Evolutionary conservation across 2,329 filamentous ascomycete genomes (phyloP), one percentile per base, ranked within the genome.

Genomic region (Aspergillus tamarii): DNA sequence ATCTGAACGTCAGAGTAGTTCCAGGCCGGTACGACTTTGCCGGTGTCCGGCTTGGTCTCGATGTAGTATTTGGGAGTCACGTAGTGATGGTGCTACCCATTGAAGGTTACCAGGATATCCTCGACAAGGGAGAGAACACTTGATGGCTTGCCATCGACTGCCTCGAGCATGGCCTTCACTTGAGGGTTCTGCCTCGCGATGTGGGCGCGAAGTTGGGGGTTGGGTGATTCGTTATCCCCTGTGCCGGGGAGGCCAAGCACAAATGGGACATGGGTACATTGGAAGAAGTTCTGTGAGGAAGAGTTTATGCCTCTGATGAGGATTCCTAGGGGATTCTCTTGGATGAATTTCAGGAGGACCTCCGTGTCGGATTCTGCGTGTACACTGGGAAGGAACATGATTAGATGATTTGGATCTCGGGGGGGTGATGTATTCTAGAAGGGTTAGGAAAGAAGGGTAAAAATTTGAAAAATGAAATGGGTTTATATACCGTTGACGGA

Each of bases 11-110:
- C 87, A 0, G 86, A 81, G 69, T 91, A 91, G 74, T 91, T 88
- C 89, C 89, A 91, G 0, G 89, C 91, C 0, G 88, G 88, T 4
- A 89, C 89, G 0, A 90, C 88, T 68, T 91, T 91, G 14, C 84
- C 88, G 0, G 84, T 88, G 0, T 70, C 73, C 0, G 88, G 88
- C 72, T 91, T 91, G 0, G 89, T 90, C 66, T 87, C 82, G 14
- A 77, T 81, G 77, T 91, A 91, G 76, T 90, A 91, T 65, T 89
- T 88, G 0, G 89, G 87, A 0, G 89, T 90, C 6, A 91, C 84
- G 68, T 91, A 91, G 75, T 89, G 86, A 45, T 90, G 84, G 1
- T 80, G 73, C 0, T 83, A 79, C 0, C 81, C 82, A 52, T 82
- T 90, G 80, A 91, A 91, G 19, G 90, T 77, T 3, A 91, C 79